These are phyloP conservation scores for Aegilops umbellulata DNA, from an alignment of 176 grass and related monocot genomes.

Conservation along the genomic window DNA sequence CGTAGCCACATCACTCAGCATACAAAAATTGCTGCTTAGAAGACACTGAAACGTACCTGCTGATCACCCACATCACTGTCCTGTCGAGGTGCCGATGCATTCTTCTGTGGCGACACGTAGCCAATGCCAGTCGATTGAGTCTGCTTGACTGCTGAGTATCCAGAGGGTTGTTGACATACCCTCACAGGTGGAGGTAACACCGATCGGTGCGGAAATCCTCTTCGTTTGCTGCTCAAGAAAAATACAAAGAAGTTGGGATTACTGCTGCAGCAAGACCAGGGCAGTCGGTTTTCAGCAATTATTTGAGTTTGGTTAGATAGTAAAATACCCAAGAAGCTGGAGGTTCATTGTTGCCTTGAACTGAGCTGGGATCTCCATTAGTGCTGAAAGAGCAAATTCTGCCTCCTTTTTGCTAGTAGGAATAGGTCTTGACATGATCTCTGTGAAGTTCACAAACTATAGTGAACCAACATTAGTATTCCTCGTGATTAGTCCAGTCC, in stretches of 20 bases:
- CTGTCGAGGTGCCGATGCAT: slow-evolving; percentile 25
- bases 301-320: not conserved
- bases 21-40: not conserved
- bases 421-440: slow-evolving; percentile 69
- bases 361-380: slow-evolving; percentile 77
- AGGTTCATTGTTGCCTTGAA: slow-evolving; percentile 65
- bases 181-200: slow-evolving; percentile 62
- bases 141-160: slow-evolving; percentile 30
- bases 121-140: slow-evolving; percentile 22
- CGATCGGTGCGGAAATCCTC: slow-evolving; percentile 41
- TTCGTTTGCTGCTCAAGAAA: slow-evolving; percentile 49
- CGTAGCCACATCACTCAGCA: not conserved
- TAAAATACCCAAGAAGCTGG: slow-evolving; percentile 61
- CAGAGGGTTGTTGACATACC: slow-evolving; percentile 23
- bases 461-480: slow-evolving; percentile 17
- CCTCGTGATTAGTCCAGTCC: not conserved
- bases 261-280: not conserved
- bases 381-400: slow-evolving; percentile 68
- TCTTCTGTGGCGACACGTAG: slow-evolving; percentile 31
- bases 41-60: slow-evolving; percentile 42
- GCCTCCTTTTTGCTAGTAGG: slow-evolving; percentile 61
- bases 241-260: not conserved
- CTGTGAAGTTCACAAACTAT: slow-evolving; percentile 88
- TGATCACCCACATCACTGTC: slow-evolving; percentile 54
- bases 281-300: not conserved